Evolutionary conservation across 805 yeast species (phyloP).

Genomic region (Starmerella bombicola): DNA sequence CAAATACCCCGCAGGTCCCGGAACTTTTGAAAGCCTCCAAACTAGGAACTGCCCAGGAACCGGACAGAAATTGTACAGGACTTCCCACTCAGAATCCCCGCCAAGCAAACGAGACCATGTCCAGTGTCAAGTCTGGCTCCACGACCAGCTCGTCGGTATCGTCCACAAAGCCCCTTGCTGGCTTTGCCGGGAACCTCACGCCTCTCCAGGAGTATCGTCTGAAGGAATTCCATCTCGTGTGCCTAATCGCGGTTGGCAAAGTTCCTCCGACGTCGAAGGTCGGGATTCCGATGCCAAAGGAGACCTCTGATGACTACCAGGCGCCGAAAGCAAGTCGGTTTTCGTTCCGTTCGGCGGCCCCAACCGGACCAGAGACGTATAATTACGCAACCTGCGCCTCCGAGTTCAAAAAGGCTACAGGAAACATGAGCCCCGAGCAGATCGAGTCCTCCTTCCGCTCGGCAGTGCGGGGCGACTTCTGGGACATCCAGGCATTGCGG

Average conservation of each 20-base stretch:
- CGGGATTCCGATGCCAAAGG: constrained; percentile 15
- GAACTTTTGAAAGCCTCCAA: too few species aligned
- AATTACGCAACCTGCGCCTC: constrained; percentile 21
- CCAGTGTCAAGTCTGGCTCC: too few species aligned
- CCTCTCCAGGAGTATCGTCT: constrained; percentile 30
- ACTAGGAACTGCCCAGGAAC: too few species aligned
- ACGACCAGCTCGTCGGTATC: neutral
- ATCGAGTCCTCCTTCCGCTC: constrained; percentile 44
- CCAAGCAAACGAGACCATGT: too few species aligned
- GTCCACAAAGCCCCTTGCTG: constrained; percentile 23
- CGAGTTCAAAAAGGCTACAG: constrained; percentile 37
- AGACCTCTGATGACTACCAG: constrained; percentile 20
- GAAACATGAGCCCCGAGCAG: constrained; percentile 41
- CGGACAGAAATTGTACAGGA: too few species aligned
- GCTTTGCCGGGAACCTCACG: constrained; percentile 30
- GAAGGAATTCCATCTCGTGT: constrained; percentile 31
- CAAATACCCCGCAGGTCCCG: too few species aligned
- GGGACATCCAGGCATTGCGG: constrained; percentile 66
- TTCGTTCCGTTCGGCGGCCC: constrained; percentile 21
- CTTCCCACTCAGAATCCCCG: too few species aligned
- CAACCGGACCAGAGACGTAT: constrained; percentile 10
- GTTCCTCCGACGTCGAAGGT: constrained; percentile 24
- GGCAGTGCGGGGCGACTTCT: constrained; percentile 59
- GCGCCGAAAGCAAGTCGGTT: constrained; percentile 25
- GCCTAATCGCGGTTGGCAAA: constrained; percentile 22